Conservation (phyloP, 1,284 basidiomycete species). For the Moesziomyces sp. region DNA sequence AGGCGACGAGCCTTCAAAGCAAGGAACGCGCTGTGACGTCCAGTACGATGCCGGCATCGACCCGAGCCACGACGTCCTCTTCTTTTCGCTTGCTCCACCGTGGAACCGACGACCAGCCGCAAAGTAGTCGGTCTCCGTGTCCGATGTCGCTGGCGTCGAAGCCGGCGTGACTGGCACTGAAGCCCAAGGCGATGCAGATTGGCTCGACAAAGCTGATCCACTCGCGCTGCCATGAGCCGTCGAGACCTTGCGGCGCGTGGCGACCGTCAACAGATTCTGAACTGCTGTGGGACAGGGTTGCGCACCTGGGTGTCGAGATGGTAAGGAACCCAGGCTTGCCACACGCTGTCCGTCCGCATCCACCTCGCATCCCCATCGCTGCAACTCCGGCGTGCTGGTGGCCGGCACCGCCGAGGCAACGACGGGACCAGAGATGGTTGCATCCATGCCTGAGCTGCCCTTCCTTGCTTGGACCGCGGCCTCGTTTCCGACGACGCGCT, state of each 20-base stretch:
- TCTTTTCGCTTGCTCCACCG: conserved; percentile 13
- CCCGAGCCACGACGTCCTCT: conserved; percentile 24
- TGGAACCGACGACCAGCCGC: neutral
- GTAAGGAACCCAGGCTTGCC: conserved; percentile 40
- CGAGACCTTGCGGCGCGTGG: neutral
- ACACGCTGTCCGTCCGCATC: conserved; percentile 25
- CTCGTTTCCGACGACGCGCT: conserved; percentile 6
- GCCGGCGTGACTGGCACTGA: conserved; percentile 12
- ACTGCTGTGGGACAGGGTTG: conserved; percentile 9
- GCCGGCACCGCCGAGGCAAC: conserved; percentile 19
- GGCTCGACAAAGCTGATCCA: conserved; percentile 10
- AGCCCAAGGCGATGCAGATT: conserved; percentile 16
- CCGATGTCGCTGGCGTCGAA: conserved; percentile 21
- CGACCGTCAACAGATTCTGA: conserved; percentile 3
- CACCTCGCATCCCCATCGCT: conserved; percentile 8
- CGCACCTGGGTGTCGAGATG: conserved; percentile 36
- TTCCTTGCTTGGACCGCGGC: conserved; percentile 23
- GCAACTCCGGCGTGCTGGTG: conserved; percentile 3
- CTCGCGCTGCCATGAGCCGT: neutral
- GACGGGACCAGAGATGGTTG: conserved; percentile 1
- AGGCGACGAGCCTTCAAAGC: conserved; percentile 5
- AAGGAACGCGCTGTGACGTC: conserved; percentile 5
- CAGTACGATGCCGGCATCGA: conserved; percentile 19
- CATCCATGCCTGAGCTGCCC: conserved; percentile 25
- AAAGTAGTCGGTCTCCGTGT: conserved; percentile 11